Base-by-base conservation (phyloP, 2,329 filamentous ascomycete genomes). In the Berkeleyomyces rouxiae region DNA sequence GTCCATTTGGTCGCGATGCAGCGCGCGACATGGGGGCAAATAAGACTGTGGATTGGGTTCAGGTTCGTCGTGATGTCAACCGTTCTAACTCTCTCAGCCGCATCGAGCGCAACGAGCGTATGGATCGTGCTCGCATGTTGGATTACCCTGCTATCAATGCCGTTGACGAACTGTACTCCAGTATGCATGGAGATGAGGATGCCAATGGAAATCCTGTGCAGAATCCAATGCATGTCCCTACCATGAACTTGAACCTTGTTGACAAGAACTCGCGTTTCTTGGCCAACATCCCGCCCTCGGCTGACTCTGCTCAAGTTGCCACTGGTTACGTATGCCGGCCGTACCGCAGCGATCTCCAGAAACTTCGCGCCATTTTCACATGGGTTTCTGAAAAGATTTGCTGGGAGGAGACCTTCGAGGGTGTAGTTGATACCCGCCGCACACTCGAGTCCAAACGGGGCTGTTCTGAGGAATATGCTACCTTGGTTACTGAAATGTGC, bases 201-300 rank as follows among this genome's bases (percentile, higher is more conserved):
- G 84, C 85, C 3, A 87, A 97, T 70, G 92, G 91, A 1, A 79
- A 87, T 66, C 87, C 91, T 0, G 85, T 99, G n/a, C 77, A 78
- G 7, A 85, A 95, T 59, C 85, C 91, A 2, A 87, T 85, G 11
- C 87, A 96, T 72, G 96, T 93, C 70, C 82, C 83, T 58, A 77
- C 79, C 6, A 84, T 90, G 59, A 96, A 92, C 71, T 78, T 97
- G 51, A 83, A 80, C 63, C 82, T 96, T 64, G 93, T 99, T 1
- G 93, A 99, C 76, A 99, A 99, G 74, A 96, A 91, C 70, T 88
- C 91, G 4, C 85, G 93, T 1, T 99, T 97, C 72, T 81, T 97
- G 66, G 88, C 83, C 70, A 90, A 82, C 67, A 78, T 96, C 13
- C 90, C 92, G 0, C 84, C 88, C 0, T 87, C 86, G 74, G 90